phyloP scores from a whole-genome alignment of 106 monocot genomes.

The Alisma plantagoaquatica region DNA sequence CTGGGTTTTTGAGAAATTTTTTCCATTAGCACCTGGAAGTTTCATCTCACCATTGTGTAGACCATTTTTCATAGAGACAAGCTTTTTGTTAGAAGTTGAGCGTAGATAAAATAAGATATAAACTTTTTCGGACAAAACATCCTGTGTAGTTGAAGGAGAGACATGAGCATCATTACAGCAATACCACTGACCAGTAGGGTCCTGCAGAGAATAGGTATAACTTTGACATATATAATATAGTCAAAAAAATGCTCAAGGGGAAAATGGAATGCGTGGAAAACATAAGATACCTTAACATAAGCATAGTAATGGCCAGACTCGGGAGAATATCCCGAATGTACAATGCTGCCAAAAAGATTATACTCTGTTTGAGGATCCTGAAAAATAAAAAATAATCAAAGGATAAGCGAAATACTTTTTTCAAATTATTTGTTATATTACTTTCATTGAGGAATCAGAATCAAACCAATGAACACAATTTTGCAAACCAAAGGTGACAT shows the following conservation, averaged over 20 bases:
- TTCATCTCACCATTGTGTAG: background rate
- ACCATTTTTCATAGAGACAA: slow-evolving; percentile 15
- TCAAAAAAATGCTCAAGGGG: background rate
- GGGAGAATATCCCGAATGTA: slow-evolving; percentile 82
- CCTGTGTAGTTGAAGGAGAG: slow-evolving; percentile 63
- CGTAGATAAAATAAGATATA: slow-evolving; percentile 86
- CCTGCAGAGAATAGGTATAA: slow-evolving; percentile 31
- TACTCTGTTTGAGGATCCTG: slow-evolving; percentile 78
- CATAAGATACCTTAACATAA: slow-evolving; percentile 68
- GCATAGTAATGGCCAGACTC: slow-evolving; percentile 98
- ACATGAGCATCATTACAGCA: slow-evolving; percentile 94
- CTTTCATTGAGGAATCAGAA: too few relatives aligned
- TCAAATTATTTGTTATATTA: too few relatives aligned
- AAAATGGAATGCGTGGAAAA: slow-evolving; percentile 4
- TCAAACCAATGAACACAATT: too few relatives aligned
- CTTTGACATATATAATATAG: background rate
- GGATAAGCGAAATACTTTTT: too few relatives aligned
- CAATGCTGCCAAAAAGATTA: slow-evolving; percentile 89
- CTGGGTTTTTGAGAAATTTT: background rate
- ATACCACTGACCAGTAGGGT: slow-evolving; percentile 84
- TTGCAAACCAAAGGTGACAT: too few relatives aligned
- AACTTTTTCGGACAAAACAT: slow-evolving; percentile 93
- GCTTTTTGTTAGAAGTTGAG: slow-evolving; percentile 23
- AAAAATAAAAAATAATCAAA: too few relatives aligned
- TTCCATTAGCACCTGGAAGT: background rate